Base-by-base conservation (phyloP, 2,329 filamentous ascomycete species). In the Dactylonectria estremocensis region DNA sequence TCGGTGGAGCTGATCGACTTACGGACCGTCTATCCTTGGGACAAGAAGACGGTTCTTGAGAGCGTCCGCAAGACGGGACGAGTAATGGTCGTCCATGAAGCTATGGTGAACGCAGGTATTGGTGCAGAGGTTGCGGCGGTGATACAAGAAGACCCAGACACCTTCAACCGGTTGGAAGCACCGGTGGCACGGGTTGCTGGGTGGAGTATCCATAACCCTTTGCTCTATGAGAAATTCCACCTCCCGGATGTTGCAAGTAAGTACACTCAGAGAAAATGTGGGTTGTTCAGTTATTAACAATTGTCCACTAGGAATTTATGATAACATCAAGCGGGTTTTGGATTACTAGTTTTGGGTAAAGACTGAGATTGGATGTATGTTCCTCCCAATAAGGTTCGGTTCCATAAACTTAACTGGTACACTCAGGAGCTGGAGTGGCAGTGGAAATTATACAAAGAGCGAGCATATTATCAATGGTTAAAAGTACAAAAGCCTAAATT, bases 11-110 rank as follows among this genome's bases (percentile, higher is more conserved):
- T 98, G 64, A 94, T 98, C 67, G 95, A 98, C 78, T 83, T 98
- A 64, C 87, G 95, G 64, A 97, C 95, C 0, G 87, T 98, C 58
- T 97, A 97, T 77, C 95, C 95, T 0, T 98, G 95, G 95, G 95
- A 98, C 79, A 90, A 93, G 76, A 86, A 92, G 77, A 93, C 92
- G 0, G 88, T 98, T 1, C 85, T 97, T 67, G 84, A 91, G 60
- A 97, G 95, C 71, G 95, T 97, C 14, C 89, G 88, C 74, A 97
- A 96, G 85, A 97, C 95, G 0, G 95, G 95, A 0, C 84, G 94
- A 67, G 94, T 93, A 45, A 88, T 98, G 61, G 92, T 98, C 2
- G 95, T 98, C 7, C 95, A 98, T 78, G 95, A 98, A 82, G 91
- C 94, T 64, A 97, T 96, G 92, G 87, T 95, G 70, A 97, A 97